phyloP scores from a whole-genome alignment of 768 basidiomycete species.

The Rhizopogon roseolus region DNA sequence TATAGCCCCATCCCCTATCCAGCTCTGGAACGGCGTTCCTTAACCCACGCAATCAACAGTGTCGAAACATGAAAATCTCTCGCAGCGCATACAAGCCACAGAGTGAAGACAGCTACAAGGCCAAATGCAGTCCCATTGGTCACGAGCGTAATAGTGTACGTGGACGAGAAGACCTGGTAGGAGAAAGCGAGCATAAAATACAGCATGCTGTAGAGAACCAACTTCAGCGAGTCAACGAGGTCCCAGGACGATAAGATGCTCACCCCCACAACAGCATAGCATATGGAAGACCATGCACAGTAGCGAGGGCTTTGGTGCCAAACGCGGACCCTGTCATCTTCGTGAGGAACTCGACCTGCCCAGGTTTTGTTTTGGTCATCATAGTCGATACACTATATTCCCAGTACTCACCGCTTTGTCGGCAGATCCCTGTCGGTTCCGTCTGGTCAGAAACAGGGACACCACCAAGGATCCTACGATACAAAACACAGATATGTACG shows the following conservation, averaged over 20 bases:
- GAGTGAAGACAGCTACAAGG: slow-evolving; percentile 13
- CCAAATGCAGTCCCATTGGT: slow-evolving; percentile 11
- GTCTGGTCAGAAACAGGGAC: slow-evolving; percentile 30
- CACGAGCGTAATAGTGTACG: slow-evolving; percentile 8
- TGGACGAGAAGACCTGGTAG: slow-evolving; percentile 18
- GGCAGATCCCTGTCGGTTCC: slow-evolving; percentile 26
- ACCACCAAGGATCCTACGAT: slow-evolving; percentile 30
- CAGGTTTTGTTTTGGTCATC: not conserved
- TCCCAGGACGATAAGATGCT: not conserved
- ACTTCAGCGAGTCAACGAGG: not conserved
- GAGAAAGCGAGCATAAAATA: slow-evolving; percentile 21
- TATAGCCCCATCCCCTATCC: no score
- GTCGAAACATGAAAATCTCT: not conserved
- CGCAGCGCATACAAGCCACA: slow-evolving; percentile 9
- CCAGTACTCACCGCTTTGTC: slow-evolving; percentile 23
- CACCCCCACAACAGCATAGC: slow-evolving; percentile 25
- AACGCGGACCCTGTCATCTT: slow-evolving; percentile 2
- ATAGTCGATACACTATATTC: not conserved
- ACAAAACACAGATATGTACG: slow-evolving; percentile 32
- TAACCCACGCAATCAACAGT: not conserved
- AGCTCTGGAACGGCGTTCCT: no score
- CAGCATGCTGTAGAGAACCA: slow-evolving; percentile 13
- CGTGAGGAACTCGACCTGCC: slow-evolving; percentile 1
- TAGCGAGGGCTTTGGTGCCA: slow-evolving; percentile 20
- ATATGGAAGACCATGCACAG: slow-evolving; percentile 29